Base-by-base conservation (phyloP, 257 asterid species). In the Buddleja alternifolia region DNA sequence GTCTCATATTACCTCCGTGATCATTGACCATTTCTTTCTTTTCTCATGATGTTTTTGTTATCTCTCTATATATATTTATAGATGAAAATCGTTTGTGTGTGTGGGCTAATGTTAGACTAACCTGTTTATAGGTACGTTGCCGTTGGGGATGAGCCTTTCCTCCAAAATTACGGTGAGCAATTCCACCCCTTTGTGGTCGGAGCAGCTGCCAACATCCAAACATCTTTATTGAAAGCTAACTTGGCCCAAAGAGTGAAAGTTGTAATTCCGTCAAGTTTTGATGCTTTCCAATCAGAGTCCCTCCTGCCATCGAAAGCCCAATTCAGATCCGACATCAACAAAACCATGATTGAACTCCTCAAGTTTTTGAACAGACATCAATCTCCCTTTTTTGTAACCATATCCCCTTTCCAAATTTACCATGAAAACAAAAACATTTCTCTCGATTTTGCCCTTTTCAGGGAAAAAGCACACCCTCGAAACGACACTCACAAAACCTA, bases 61-160 rank as follows among this genome's bases (percentile, higher is more conserved):
- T 16, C 16, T 7, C 17, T 10, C 10, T 29, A 29, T 5, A 29
- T 29, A 29, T 29, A 29, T 29, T 1, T 29, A 29, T 29, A 29
- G 2, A 29, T 29, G 34, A 1, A 29, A 1, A 5, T 29, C 34
- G 2, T 29, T 29, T 29, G 34, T 39, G 53, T 63, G 29, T 48
- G 4, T 66, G 50, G n/a, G 63, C 66, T 69, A 42, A 66, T 41
- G 25, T 61, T 51, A 0, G 17, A 58, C 40, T 62, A 58, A 42
- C 25, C 54, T 69, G 10, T 37, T 68, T 44, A 16, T 75, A 92
- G 98, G 76, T 89, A 84, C 64, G 76, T 92, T 40, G 88, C 94
- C 51, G 85, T 88, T 17, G 98, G 96, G 52, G 94, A 89, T 25
- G 95, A 89, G 72, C 90, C 94, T 37, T 89, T 89, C 84, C 86